phyloP scores from a whole-genome alignment of 805 yeast species.

The Lipomyces anomalus region DNA sequence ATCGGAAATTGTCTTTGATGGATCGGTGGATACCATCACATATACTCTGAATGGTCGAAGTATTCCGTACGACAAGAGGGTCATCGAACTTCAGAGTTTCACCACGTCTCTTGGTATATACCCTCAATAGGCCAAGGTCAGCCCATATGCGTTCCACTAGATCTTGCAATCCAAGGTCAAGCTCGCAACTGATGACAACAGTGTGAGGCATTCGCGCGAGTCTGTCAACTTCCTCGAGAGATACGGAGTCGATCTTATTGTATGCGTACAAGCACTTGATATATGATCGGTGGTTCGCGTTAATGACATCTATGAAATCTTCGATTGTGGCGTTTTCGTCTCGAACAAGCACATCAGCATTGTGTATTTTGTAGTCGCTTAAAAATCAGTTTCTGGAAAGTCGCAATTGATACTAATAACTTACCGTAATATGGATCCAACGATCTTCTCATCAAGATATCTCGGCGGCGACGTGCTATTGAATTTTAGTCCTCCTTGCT shows the following conservation, averaged over 20 bases:
- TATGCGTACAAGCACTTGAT: constrained; percentile 89
- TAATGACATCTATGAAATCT: constrained; percentile 86
- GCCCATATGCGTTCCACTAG: constrained; percentile 92
- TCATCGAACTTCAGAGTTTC: constrained; percentile 73
- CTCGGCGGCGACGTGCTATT: constrained; percentile 78
- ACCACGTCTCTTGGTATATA: constrained; percentile 87
- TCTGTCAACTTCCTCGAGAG: constrained; percentile 88
- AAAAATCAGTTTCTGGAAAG: neutral
- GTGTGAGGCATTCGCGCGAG: constrained; percentile 91
- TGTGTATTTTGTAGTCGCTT: constrained; percentile 60
- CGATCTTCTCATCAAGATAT: constrained; percentile 72
- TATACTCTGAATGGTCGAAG: constrained; percentile 74
- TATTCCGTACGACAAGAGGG: constrained; percentile 82
- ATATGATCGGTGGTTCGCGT: constrained; percentile 80
- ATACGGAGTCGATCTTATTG: constrained; percentile 92
- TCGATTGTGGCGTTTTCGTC: constrained; percentile 88
- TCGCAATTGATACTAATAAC: constrained; percentile 50
- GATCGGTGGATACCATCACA: constrained; percentile 92
- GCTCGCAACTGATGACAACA: constrained; percentile 86
- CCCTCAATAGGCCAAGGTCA: constrained; percentile 67
- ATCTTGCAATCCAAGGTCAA: constrained; percentile 80
- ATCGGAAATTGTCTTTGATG: constrained; percentile 84
- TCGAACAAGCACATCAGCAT: constrained; percentile 85
- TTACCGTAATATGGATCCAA: constrained; percentile 67
- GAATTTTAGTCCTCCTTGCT: constrained; percentile 86